A percentile compares a stretch with the other conserved stretches of the same genome.
phyloP scores from a whole-genome alignment of 805 yeast genomes.

The Gaillardinia entomophila region DNA sequence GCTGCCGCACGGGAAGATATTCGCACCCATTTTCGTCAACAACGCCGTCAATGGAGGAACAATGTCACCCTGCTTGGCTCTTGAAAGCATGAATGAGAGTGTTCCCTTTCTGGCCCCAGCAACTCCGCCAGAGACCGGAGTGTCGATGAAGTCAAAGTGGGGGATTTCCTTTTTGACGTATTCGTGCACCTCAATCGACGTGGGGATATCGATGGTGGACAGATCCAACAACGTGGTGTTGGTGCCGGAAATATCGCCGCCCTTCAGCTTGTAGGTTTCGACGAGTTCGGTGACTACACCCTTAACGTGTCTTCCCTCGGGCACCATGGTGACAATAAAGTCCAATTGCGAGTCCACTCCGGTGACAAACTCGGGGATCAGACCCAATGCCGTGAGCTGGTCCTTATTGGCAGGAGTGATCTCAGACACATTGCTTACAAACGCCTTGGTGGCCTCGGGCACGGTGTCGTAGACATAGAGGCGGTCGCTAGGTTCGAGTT shows the following conservation, averaged over 20 bases:
- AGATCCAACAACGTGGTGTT: slow-evolving; percentile 40
- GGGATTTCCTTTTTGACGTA: slow-evolving; percentile 26
- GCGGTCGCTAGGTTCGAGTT: slow-evolving; percentile 30
- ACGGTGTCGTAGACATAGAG: slow-evolving; percentile 41
- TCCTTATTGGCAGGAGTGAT: slow-evolving; percentile 16
- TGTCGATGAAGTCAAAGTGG: slow-evolving; percentile 41
- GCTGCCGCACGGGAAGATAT: slow-evolving; percentile 44
- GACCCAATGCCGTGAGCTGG: slow-evolving; percentile 7
- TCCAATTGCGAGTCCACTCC: slow-evolving; percentile 30
- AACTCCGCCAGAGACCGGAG: slow-evolving; percentile 54
- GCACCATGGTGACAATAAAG: slow-evolving; percentile 47
- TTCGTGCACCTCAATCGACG: slow-evolving; percentile 37
- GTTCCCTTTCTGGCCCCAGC: slow-evolving; percentile 49
- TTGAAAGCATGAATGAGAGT: slow-evolving; percentile 47
- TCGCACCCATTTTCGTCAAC: slow-evolving; percentile 40
- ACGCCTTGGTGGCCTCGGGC: slow-evolving; percentile 18
- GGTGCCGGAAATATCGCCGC: slow-evolving; percentile 3
- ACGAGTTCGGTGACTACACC: slow-evolving; percentile 35
- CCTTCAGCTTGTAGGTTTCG: slow-evolving; percentile 17
- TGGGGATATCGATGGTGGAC: slow-evolving; percentile 46
- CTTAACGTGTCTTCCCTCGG: slow-evolving; percentile 47
- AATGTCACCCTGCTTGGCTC: slow-evolving; percentile 21
- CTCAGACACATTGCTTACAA: slow-evolving; percentile 16
- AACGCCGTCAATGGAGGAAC: slow-evolving; percentile 24
- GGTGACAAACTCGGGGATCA: slow-evolving; percentile 20